Base-by-base conservation (phyloP, 202 grass and related monocot genomes). In the Schoenoplectus tabernaemontani region DNA sequence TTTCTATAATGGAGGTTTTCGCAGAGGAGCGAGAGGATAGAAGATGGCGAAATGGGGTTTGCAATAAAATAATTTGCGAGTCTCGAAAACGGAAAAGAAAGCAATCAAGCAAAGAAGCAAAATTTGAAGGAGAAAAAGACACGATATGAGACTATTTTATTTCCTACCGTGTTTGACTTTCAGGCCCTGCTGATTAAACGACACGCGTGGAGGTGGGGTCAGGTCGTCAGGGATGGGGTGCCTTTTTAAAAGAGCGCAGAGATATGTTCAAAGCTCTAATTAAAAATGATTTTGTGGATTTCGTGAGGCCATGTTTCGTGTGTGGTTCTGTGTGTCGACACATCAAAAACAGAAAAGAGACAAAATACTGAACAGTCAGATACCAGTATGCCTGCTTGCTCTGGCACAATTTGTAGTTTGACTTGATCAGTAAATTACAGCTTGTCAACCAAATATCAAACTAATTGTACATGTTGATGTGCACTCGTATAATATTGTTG, bases 131-230 rank as follows among this genome's bases (percentile, higher is more conserved):
- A 48, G 24, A 36, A 75, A 56, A 37, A 10, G 70, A 75, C 44
- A 34, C 48, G 24, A 75, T 63, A 2, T 62, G 26, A 5, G 7
- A 63, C 10, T 75, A n/a, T 51, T 74, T 56, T 74, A 74, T 50
- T 53, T 47, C 39, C 58, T 41, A 51, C 59, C 78, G 42, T 22
- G 51, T 41, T 80, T 80, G 78, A 80, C 78, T 79, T 79, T 79
- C 57, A 46, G 77, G 13, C 77, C 2, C 38, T 79, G 42, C 9
- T 33, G 42, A 60, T 48, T 64, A 30, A 9, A 62, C 11, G 23
- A 64, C 37, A 64, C 59, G 78, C 78, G 59, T 80, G 48, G n/a
- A n/a, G n/a, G n/a, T n/a, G n/a, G n/a, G n/a, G n/a, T n/a, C n/a
- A n/a, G n/a, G n/a, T n/a, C n/a, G n/a, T n/a, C n/a, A n/a, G n/a